Evolutionary conservation across 1,139 yeast species (phyloP), one percentile per base, ranked within the genome.

Genomic region (Pichia sp.): DNA sequence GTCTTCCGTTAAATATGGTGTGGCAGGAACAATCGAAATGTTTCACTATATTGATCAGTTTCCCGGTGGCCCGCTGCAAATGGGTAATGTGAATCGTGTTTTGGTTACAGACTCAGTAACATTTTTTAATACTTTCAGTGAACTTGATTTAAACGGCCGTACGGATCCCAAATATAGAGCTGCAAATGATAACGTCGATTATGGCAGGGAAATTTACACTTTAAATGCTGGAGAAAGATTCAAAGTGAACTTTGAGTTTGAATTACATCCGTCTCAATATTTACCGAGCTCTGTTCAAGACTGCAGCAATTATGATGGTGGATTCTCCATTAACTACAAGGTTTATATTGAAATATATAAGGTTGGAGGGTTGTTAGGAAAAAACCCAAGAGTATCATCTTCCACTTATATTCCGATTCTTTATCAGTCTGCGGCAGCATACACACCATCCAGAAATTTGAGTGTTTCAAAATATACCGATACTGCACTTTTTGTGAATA

Each of bases 401-500:
- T 36, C 7, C 34, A 28, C 27, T 7, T 34, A 6, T 26, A 28
- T 37, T 6, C 44, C 44, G 27, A 40, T 48, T 28, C 11, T 5
- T 7, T 48, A 35, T 33, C 51, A 48, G 44, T 40, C 48, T n/a
- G n/a, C n/a, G n/a, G n/a, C n/a, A n/a, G n/a, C n/a, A n/a, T n/a
- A n/a, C n/a, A n/a, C n/a, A n/a, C n/a, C n/a, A n/a, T 29, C 6
- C 1, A 44, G 35, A 27, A 29, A 3, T 6, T n/a, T 38, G 5
- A 29, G 29, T 1, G 40, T 10, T 29, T 27, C 41, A 5, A 32
- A 27, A 7, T 48, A 46, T 29, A 33, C 10, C 2, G 27, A 29
- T 29, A 4, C 33, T 3, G 31, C 37, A 29, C 5, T 41, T 4
- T 56, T 50, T 39, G 41, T 45, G 26, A 37, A 49, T n/a, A 54